Conservation (phyloP, 2,329 filamentous ascomycete species). For the Hypocrella siamensis region DNA sequence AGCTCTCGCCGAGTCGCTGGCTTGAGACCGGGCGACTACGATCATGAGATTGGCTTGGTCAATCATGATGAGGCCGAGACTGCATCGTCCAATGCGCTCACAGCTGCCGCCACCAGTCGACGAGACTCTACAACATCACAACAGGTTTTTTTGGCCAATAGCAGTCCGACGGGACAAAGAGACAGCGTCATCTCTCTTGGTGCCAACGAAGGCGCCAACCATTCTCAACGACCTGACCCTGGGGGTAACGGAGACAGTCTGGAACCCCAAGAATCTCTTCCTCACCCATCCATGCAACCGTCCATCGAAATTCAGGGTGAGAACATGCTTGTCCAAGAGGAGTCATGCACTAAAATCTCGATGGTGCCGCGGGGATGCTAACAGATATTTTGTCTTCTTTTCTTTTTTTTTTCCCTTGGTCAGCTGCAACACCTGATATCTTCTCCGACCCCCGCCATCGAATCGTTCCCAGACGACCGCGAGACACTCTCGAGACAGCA, state of each 20-base stretch:
- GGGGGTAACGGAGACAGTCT: constrained; percentile 1
- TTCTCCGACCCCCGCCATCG: constrained; percentile 12
- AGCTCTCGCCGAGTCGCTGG: constrained; percentile 38
- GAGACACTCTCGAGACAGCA: constrained; percentile 32
- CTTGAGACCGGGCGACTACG: constrained; percentile 46
- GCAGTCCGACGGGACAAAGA: background rate
- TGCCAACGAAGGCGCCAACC: background rate
- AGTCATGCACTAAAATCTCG: too few relatives aligned
- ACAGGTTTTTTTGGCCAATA: background rate
- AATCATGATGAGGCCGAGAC: constrained; percentile 27
- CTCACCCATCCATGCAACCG: constrained; percentile 11
- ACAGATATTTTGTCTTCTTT: too few relatives aligned
- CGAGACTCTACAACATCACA: too few relatives aligned
- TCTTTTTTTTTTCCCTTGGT: too few relatives aligned
- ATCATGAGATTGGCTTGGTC: constrained; percentile 56
- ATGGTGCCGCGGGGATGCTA: background rate
- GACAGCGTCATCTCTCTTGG: background rate
- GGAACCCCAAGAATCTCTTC: constrained; percentile 2
- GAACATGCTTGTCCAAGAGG: too few relatives aligned
- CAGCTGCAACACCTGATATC: constrained; percentile 15
- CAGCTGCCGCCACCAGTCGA: too few relatives aligned
- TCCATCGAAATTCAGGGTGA: constrained; percentile 19
- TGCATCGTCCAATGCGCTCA: too few relatives aligned
- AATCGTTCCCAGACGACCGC: constrained; percentile 17
- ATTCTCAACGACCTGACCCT: too few relatives aligned